Evolutionary conservation across 331 rosid species (phyloP).

Genomic region (Prunus yedoensis): DNA sequence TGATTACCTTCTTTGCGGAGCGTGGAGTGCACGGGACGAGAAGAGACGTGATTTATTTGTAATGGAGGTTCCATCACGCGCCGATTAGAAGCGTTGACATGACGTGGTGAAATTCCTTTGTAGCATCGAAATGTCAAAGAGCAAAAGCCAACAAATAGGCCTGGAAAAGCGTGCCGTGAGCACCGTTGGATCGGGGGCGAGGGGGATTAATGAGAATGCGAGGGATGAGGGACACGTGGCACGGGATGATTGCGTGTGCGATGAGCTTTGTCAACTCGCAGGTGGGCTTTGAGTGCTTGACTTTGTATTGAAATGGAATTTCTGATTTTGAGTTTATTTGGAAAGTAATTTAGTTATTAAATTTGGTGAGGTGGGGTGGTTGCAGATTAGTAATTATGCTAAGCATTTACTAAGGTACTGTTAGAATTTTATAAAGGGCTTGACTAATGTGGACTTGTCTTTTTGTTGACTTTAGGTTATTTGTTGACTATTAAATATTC

Average conservation of each 20-base stretch:
- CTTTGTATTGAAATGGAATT: not conserved
- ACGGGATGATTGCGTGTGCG: not conserved
- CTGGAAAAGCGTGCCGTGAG: conserved; percentile 41
- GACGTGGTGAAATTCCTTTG: conserved; percentile 10
- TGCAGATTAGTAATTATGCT: conserved; percentile 18
- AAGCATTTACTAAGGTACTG: conserved; percentile 19
- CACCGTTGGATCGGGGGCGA: conserved; percentile 66
- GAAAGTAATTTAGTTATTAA: not conserved
- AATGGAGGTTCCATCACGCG: not conserved
- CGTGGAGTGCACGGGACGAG: conserved; percentile 9
- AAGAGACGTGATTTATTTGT: conserved; percentile 5
- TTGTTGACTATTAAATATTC: not conserved
- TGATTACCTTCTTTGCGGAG: not conserved
- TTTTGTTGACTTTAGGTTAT: conserved; percentile 11
- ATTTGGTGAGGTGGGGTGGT: conserved; percentile 29
- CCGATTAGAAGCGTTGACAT: conserved; percentile 24
- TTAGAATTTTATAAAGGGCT: conserved; percentile 18
- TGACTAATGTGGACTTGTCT: conserved; percentile 30
- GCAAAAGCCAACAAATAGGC: conserved; percentile 24
- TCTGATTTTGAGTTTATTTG: not conserved
- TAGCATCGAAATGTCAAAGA: conserved; percentile 46
- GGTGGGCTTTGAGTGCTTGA: conserved; percentile 25
- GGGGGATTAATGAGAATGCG: conserved; percentile 18
- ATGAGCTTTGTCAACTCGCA: conserved; percentile 43
- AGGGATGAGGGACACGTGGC: conserved; percentile 56